Evolutionary conservation across 495 filamentous ascomycete species (phyloP), one percentile per base, ranked within the genome.

Genomic region (Wilcoxina mikolae): DNA sequence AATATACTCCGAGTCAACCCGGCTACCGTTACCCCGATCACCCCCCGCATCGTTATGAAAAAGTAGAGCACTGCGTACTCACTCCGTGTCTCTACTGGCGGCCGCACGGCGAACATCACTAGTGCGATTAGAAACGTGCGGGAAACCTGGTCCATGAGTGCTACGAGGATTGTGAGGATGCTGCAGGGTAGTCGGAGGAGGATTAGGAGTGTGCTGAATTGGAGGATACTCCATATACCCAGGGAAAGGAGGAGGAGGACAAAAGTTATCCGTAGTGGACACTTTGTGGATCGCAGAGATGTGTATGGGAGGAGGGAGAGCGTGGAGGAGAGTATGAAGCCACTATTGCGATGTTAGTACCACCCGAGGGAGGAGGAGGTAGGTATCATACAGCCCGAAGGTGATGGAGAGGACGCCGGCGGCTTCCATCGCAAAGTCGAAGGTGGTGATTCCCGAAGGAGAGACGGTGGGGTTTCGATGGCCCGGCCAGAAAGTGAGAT

Each of bases 91-190:
- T 35, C 22, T 3, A 53, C 45, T 22, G 60, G 54, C 41, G 56
- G 57, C 28, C 45, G 54, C 2, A 64, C 61, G 11, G 55, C 56
- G 46, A 58, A 60, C 1, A 60, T 12, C 3, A 57, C 23, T 9
- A 65, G 38, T 2, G 55, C 58, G 29, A 64, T 51, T 22, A 56
- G 43, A 0, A 53, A 41, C 2, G 60, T n/a, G 1, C 62, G 62
- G 4, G 61, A 51, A 3, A 51, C 44, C 42, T 65, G 62, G 22
- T 65, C 62, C 31, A 63, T 60, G 12, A 65, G 38, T 1, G 64
- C 43, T 2, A 55, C 51, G 39, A 65, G 56, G 1, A 62, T 55
- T 1, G 56, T 39, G 4, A 26, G 24, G 5, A 64, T 47, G 17
- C 27, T 28, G 35, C 62, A 65, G 0, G 61, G 51, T 25, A 38